Percentiles rank a stretch among this genome's conserved stretches.
Evolutionary conservation across 805 yeast species (phyloP).

Genomic region (Candida michaelii): DNA sequence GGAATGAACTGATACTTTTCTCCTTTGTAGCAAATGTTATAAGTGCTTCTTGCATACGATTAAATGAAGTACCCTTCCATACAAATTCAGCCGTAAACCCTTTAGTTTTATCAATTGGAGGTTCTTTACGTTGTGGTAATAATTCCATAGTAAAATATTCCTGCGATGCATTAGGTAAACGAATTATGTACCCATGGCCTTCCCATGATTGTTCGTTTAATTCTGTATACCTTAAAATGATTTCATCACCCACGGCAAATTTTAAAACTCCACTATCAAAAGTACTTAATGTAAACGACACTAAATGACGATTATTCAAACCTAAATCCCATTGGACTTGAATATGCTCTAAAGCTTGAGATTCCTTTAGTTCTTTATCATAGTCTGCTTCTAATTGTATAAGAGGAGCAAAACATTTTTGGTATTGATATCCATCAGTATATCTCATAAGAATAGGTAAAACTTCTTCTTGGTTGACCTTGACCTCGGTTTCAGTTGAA

Average conservation of each 20-base stretch:
- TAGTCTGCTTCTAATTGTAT: conserved; percentile 79
- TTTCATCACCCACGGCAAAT: conserved; percentile 83
- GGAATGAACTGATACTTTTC: conserved; percentile 66
- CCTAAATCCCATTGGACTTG: conserved; percentile 73
- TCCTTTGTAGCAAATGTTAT: conserved; percentile 67
- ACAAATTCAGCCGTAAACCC: conserved; percentile 84
- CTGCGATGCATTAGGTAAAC: conserved; percentile 63
- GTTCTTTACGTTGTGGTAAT: conserved; percentile 36
- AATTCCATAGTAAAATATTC: conserved; percentile 76
- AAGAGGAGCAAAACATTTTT: conserved; percentile 79
- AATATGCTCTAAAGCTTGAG: conserved; percentile 72
- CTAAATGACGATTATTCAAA: conserved; percentile 62
- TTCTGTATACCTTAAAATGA: conserved; percentile 65
- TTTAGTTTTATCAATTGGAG: conserved; percentile 59
- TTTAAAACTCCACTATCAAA: conserved; percentile 64
- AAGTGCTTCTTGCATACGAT: conserved; percentile 81
- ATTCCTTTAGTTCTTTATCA: conserved; percentile 71
- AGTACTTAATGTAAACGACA: conserved; percentile 66
- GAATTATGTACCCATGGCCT: conserved; percentile 67
- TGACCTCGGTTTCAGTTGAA: conserved; percentile 50
- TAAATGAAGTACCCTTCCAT: conserved; percentile 84
- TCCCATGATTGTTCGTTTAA: conserved; percentile 59
- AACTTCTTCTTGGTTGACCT: conserved; percentile 39
- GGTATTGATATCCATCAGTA: conserved; percentile 81
- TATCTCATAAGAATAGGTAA: conserved; percentile 75